phyloP scores from a whole-genome alignment of 805 yeast species.

The Teunomyces pallodes region DNA sequence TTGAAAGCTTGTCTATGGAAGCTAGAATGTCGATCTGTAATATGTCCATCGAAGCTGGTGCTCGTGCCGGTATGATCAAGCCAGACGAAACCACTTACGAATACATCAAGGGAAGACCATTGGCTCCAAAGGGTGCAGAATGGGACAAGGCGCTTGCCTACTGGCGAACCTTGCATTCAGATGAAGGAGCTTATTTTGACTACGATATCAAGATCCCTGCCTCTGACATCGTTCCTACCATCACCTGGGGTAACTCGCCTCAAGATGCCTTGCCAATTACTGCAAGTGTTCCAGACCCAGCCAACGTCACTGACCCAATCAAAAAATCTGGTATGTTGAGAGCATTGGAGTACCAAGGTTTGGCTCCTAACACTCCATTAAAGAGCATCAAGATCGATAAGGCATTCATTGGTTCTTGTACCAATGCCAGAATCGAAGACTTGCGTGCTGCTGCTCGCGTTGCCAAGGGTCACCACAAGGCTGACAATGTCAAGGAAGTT shows the following conservation, averaged over 20 bases:
- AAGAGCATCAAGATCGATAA: constrained; percentile 78
- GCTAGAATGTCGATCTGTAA: constrained; percentile 99
- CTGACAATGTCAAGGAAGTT: constrained; percentile 74
- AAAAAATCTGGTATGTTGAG: constrained; percentile 83
- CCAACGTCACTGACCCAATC: constrained; percentile 65
- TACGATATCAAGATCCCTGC: constrained; percentile 78
- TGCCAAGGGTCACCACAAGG: constrained; percentile 85
- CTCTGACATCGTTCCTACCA: constrained; percentile 86
- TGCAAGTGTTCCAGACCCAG: constrained; percentile 87
- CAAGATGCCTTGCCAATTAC: constrained; percentile 97
- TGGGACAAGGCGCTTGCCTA: constrained; percentile 93
- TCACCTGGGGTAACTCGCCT: constrained; percentile 99
- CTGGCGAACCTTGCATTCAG: constrained; percentile 87
- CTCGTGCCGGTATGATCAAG: constrained; percentile 98
- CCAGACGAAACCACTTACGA: constrained; percentile 90
- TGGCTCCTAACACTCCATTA: constrained; percentile 77
- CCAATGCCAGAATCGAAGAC: constrained; percentile 97
- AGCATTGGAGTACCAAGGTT: constrained; percentile 90
- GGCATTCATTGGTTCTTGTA: constrained; percentile 97
- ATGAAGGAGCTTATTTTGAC: constrained; percentile 88
- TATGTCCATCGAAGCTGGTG: constrained; percentile 99
- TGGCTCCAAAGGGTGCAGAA: constrained; percentile 90
- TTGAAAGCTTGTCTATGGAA: constrained; percentile 87
- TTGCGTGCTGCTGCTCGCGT: constrained; percentile 92
- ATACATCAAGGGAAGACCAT: constrained; percentile 89